Evolutionary conservation across 257 asterid species (phyloP).

Genomic region (Solanum bukasovii): DNA sequence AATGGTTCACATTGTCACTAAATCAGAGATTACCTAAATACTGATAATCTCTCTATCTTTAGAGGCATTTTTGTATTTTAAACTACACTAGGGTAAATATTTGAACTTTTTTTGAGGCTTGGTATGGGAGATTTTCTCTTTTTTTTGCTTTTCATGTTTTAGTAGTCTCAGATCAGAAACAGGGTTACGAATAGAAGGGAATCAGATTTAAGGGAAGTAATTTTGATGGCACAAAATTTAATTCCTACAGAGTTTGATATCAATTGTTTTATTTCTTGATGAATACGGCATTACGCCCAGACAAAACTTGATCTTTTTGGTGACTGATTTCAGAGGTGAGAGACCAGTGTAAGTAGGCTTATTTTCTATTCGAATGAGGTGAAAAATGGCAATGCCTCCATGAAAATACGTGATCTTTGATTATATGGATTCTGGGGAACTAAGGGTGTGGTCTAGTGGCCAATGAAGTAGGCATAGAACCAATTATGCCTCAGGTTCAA

Average conservation of each 20-base stretch:
- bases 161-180: neutral
- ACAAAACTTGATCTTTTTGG: conserved; percentile 32
- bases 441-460: neutral
- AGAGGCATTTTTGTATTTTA: neutral
- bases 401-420: conserved; percentile 49
- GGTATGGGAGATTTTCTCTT: neutral
- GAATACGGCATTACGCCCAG: conserved; percentile 30
- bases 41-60: accelerated
- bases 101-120: neutral
- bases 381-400: conserved; percentile 40
- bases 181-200: neutral
- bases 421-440: conserved; percentile 43
- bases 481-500: neutral
- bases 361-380: conserved; percentile 72
- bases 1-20: neutral
- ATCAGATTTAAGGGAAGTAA: neutral
- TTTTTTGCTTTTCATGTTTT: neutral
- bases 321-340: conserved; percentile 51
- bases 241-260: neutral
- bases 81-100: neutral
- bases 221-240: neutral
- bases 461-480: neutral
- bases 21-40: neutral
- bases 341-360: conserved; percentile 29
- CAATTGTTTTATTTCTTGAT: conserved; percentile 63